phyloP scores from a whole-genome alignment of 345 rosid genomes.

The Abelmoschus esculentus region DNA sequence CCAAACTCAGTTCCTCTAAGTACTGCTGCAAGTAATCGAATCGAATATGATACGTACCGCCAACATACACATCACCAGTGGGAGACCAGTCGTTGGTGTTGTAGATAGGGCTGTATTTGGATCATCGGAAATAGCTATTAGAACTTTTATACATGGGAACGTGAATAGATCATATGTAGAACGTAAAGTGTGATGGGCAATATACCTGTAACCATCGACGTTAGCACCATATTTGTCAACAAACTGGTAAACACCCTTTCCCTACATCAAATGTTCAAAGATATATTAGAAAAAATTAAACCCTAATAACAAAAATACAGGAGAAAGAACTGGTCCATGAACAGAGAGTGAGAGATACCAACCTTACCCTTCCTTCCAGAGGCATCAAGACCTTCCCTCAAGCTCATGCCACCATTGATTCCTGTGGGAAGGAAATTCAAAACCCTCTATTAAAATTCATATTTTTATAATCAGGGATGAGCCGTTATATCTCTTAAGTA shows the following conservation, averaged over 20 bases:
- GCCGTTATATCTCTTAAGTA: too few relatives aligned
- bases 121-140: not conserved
- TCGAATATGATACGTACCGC: conserved; percentile 32
- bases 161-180: too few relatives aligned
- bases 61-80: conserved; percentile 72
- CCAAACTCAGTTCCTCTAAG: not conserved
- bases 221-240: conserved; percentile 97
- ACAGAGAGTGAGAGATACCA: not conserved
- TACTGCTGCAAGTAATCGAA: too few relatives aligned
- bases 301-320: too few relatives aligned
- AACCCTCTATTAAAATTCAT: not conserved
- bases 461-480: not conserved
- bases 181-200: too few relatives aligned
- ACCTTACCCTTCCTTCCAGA: conserved; percentile 83
- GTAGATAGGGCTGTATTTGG: conserved; percentile 64
- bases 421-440: conserved; percentile 28
- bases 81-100: conserved; percentile 62
- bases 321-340: too few relatives aligned
- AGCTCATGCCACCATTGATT: conserved; percentile 62
- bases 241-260: conserved; percentile 92
- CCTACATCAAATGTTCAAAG: conserved; percentile 32
- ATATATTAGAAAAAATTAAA: too few relatives aligned
- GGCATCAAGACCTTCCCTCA: conserved; percentile 76
- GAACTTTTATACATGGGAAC: not conserved
- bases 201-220: conserved; percentile 89